Conservation (phyloP, 805 yeast genomes). For the Pichia californica region DNA sequence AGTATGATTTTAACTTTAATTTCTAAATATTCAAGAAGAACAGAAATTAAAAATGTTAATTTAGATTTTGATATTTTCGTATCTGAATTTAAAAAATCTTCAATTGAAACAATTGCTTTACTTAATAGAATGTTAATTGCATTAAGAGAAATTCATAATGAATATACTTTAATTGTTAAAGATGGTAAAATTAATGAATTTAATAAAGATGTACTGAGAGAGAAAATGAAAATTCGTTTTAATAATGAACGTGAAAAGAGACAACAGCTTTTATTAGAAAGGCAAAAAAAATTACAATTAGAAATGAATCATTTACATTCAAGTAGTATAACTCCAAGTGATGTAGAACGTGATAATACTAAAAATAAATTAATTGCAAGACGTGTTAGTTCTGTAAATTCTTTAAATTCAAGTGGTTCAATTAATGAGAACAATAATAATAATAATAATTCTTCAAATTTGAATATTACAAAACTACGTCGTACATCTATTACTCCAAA, state of each 20-base stretch:
- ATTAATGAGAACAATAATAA: neutral
- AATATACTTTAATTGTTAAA: slow-evolving; percentile 31
- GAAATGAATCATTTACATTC: neutral
- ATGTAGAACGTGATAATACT: neutral
- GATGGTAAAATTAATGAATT: slow-evolving; percentile 36
- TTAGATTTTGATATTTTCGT: slow-evolving; percentile 8
- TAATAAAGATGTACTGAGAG: slow-evolving; percentile 30
- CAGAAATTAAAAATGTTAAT: slow-evolving; percentile 6
- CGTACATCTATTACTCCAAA: neutral
- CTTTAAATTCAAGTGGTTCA: neutral
- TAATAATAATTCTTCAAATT: neutral
- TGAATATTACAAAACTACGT: neutral
- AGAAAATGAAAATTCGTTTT: slow-evolving; percentile 20
- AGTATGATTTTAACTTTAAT: slow-evolving; percentile 43
- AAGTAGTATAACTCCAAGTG: neutral
- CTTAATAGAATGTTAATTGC: slow-evolving; percentile 20
- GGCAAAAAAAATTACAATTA: slow-evolving; percentile 1
- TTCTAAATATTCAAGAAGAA: slow-evolving; percentile 40
- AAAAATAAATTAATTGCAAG: neutral
- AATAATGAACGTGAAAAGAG: slow-evolving; percentile 11
- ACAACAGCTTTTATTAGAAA: slow-evolving; percentile 1
- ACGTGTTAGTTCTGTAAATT: neutral
- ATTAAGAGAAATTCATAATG: slow-evolving; percentile 33
- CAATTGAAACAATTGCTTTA: slow-evolving; percentile 34
- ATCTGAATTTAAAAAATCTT: slow-evolving; percentile 35